These are phyloP conservation scores for Starmerella scarabaei DNA, from an alignment of 805 yeast species.

Conservation along the genomic window DNA sequence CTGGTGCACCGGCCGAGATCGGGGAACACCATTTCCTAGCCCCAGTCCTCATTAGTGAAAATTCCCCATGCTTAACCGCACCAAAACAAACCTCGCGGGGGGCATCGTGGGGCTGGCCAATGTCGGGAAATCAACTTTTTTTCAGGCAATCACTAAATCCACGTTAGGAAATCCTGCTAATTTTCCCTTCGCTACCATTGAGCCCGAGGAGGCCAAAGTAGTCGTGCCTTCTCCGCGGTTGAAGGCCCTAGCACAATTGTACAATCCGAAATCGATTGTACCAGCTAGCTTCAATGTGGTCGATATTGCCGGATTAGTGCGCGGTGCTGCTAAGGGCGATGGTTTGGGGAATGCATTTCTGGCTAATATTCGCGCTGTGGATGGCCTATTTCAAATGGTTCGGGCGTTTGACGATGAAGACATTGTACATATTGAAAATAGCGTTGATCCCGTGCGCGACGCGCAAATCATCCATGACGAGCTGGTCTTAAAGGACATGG, in stretches of 20 bases:
- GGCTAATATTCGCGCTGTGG: conserved; percentile 56
- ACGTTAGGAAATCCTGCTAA: conserved; percentile 53
- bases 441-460: conserved; percentile 53
- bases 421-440: conserved; percentile 52
- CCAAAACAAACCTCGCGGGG: conserved; percentile 25
- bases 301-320: conserved; percentile 59
- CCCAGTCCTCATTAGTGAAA: too few species aligned
- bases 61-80: conserved; percentile 12
- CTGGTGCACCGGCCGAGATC: too few species aligned
- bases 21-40: too few species aligned
- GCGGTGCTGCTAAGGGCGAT: conserved; percentile 51
- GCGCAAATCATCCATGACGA: conserved; percentile 52
- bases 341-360: conserved; percentile 66
- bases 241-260: conserved; percentile 36
- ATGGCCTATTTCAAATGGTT: conserved; percentile 57
- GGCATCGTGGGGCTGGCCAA: conserved; percentile 54
- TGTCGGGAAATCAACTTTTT: conserved; percentile 48
- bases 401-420: conserved; percentile 52
- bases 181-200: conserved; percentile 66
- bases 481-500: conserved; percentile 52
- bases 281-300: conserved; percentile 46
- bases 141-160: conserved; percentile 48
- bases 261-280: conserved; percentile 37
- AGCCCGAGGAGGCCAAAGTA: conserved; percentile 53
- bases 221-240: conserved; percentile 41